Conservation (phyloP, 352 stramenopile species). For the Bremia lactucae region DNA sequence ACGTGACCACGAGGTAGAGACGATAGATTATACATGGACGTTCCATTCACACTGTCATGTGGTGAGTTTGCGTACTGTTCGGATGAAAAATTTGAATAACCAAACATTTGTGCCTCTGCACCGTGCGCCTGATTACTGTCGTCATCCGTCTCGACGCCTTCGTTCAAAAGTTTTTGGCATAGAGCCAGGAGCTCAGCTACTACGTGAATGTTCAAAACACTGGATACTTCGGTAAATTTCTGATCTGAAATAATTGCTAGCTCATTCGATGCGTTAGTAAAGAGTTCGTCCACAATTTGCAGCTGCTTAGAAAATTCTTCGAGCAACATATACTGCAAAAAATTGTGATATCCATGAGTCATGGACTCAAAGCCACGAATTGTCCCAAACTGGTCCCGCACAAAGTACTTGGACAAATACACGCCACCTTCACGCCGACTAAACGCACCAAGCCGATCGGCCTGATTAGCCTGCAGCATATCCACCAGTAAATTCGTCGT, state of each 20-base stretch:
- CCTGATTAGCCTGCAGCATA: constrained; percentile 82
- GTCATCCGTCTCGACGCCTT: constrained; percentile 25
- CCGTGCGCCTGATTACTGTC: constrained; percentile 29
- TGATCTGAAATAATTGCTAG: constrained; percentile 40
- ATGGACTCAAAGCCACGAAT: constrained; percentile 83
- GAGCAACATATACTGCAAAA: constrained; percentile 82
- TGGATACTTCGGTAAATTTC: constrained; percentile 40
- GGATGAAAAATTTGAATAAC: constrained; percentile 37
- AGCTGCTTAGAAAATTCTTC: constrained; percentile 77
- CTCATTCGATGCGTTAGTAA: constrained; percentile 53
- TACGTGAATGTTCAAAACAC: constrained; percentile 64
- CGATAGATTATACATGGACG: constrained; percentile 76
- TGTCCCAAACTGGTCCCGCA: constrained; percentile 81
- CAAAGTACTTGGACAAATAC: constrained; percentile 84
- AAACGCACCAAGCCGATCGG: constrained; percentile 73
- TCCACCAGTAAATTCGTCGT: constrained; percentile 69
- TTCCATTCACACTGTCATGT: constrained; percentile 43
- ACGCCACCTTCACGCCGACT: constrained; percentile 69
- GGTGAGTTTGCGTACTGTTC: constrained; percentile 53
- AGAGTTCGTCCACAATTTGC: constrained; percentile 52
- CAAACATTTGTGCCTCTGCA: constrained; percentile 24
- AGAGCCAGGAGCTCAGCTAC: constrained; percentile 55
- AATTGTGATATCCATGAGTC: constrained; percentile 86
- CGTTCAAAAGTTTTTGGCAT: constrained; percentile 46
- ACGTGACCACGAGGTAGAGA: constrained; percentile 39